Evolutionary conservation across 2,329 filamentous ascomycete genomes (phyloP).

Genomic region (Cadophora sp.): DNA sequence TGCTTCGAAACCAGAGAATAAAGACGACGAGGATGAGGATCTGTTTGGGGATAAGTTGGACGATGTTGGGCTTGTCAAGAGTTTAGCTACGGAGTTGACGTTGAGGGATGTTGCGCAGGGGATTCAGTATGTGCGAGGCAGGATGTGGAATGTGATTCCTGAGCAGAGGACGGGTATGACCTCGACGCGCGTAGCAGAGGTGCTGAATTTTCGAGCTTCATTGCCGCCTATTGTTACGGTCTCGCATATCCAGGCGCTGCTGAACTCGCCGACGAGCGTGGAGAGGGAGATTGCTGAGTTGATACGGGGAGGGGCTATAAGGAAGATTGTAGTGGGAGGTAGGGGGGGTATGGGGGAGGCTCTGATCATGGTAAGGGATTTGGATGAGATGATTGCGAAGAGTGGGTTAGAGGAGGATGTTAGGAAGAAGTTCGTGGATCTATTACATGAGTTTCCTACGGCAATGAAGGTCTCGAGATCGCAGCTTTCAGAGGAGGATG

Average conservation of each 20-base stretch:
- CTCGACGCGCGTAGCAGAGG: constrained; percentile 66
- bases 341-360: constrained; percentile 66
- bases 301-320: constrained; percentile 60
- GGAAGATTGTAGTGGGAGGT: constrained; percentile 68
- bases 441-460: constrained; percentile 59
- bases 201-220: constrained; percentile 64
- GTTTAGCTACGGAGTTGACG: constrained; percentile 61
- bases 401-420: constrained; percentile 51
- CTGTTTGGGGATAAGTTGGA: constrained; percentile 59
- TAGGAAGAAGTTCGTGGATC: constrained; percentile 57
- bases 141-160: constrained; percentile 71
- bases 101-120: constrained; percentile 70
- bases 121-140: constrained; percentile 64
- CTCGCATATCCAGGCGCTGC: constrained; percentile 69
- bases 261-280: constrained; percentile 66
- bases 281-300: constrained; percentile 73
- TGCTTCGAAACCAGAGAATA: constrained; percentile 26
- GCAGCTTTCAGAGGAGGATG: constrained; percentile 53
- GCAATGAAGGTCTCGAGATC: constrained; percentile 50
- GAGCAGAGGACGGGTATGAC: constrained; percentile 64
- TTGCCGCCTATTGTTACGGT: constrained; percentile 70
- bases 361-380: constrained; percentile 63
- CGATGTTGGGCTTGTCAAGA: constrained; percentile 63
- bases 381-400: constrained; percentile 56
- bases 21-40: constrained; percentile 45